phyloP scores from a whole-genome alignment of 1,139 yeast genomes.

The Sugiyamaella xylanicola region DNA sequence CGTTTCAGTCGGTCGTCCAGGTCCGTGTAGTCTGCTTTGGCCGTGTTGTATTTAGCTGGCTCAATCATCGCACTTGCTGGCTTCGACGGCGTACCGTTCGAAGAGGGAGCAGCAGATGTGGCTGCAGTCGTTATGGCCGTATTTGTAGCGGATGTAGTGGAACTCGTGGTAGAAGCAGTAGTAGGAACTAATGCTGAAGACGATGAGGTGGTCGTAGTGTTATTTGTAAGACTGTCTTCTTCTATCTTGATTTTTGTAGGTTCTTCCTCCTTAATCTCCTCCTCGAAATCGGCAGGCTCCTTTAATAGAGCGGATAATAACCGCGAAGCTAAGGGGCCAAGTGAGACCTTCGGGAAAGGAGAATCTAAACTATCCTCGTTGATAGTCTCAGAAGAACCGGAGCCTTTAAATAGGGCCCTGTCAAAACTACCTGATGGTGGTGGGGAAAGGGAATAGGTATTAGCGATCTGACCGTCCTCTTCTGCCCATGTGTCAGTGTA shows the following conservation, averaged over 20 bases:
- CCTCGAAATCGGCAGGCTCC: constrained; percentile 46
- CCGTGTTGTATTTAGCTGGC: constrained; percentile 45
- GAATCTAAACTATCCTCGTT: constrained; percentile 67
- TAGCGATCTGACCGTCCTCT: constrained; percentile 60
- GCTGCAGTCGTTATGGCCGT: neutral
- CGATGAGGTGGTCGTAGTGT: neutral
- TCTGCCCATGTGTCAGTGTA: constrained; percentile 86
- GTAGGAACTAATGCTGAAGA: constrained; percentile 14
- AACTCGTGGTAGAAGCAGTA: constrained; percentile 22
- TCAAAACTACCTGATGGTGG: constrained; percentile 27
- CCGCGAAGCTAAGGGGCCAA: constrained; percentile 91
- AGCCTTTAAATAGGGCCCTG: constrained; percentile 33
- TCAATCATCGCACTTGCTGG: constrained; percentile 31
- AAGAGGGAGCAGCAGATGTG: neutral
- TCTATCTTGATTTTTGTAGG: constrained; percentile 14
- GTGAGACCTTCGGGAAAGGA: constrained; percentile 66
- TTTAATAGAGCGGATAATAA: constrained; percentile 76
- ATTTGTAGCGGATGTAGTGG: constrained; percentile 10
- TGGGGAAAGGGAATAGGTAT: constrained; percentile 45
- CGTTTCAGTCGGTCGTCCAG: constrained; percentile 85
- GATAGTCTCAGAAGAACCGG: constrained; percentile 61
- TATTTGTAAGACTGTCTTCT: constrained; percentile 3
- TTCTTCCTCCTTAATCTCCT: constrained; percentile 35
- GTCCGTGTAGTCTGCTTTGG: constrained; percentile 68
- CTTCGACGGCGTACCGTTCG: constrained; percentile 2